These are phyloP conservation scores for Stemphylium vesicarium DNA, from an alignment of 2,329 filamentous ascomycete species.

Conservation along the genomic window DNA sequence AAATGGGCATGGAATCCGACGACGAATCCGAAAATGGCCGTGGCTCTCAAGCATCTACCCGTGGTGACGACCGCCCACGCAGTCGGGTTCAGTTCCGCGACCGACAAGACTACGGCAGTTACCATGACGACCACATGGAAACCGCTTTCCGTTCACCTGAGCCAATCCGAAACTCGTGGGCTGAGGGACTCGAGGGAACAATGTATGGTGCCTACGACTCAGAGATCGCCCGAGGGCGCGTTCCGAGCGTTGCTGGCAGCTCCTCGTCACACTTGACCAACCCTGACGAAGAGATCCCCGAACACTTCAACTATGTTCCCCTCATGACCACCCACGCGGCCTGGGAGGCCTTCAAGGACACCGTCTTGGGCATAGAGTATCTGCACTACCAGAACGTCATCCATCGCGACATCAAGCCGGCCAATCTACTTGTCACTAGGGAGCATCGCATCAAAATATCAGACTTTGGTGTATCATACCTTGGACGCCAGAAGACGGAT, in stretches of 20 bases:
- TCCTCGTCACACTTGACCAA: slow-evolving; percentile 63
- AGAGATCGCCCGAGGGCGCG: slow-evolving; percentile 66
- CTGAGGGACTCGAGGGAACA: slow-evolving; percentile 72
- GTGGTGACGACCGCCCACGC: slow-evolving; percentile 25
- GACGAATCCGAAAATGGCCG: slow-evolving; percentile 52
- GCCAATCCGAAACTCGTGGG: slow-evolving; percentile 23
- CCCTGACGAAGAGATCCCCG: slow-evolving; percentile 67
- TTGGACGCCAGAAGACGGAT: slow-evolving; percentile 84
- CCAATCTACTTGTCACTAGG: slow-evolving; percentile 86
- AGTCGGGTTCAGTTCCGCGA: slow-evolving; percentile 29
- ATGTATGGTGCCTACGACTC: slow-evolving; percentile 77
- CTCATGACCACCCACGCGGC: slow-evolving; percentile 87
- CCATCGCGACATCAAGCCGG: slow-evolving; percentile 62
- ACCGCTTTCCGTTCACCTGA: slow-evolving; percentile 42
- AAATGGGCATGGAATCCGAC: slow-evolving; percentile 71
- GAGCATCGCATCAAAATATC: slow-evolving; percentile 94
- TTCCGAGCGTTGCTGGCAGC: slow-evolving; percentile 82
- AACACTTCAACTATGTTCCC: slow-evolving; percentile 92
- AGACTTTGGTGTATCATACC: slow-evolving; percentile 97
- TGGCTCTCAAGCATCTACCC: slow-evolving; percentile 34
- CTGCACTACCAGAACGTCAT: slow-evolving; percentile 65
- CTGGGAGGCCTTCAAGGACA: slow-evolving; percentile 86
- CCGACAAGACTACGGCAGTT: slow-evolving; percentile 22
- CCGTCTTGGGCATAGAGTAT: slow-evolving; percentile 90
- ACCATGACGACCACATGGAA: slow-evolving; percentile 41